Percentiles rank a stretch among this genome's conserved stretches.
These are phyloP conservation scores for Rhynchosporium graminicola DNA, from an alignment of 2,329 filamentous ascomycete species.

Conservation along the genomic window DNA sequence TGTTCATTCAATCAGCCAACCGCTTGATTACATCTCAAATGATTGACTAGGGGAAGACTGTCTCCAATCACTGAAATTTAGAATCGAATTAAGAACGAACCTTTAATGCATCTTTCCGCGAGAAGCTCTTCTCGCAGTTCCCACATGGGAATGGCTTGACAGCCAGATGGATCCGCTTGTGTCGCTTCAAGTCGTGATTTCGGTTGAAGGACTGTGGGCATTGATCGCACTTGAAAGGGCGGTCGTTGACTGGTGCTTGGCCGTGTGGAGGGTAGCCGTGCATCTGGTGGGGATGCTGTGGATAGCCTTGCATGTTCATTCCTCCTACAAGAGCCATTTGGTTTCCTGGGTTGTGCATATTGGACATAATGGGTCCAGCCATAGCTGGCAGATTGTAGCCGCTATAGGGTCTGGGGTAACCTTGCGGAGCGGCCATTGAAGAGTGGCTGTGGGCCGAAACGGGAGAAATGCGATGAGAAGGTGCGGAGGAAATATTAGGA, in stretches of 20 bases:
- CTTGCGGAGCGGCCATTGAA: constrained; percentile 57
- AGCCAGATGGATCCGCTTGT: constrained; percentile 91
- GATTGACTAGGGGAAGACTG: constrained; percentile 2
- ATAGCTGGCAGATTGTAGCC: constrained; percentile 61
- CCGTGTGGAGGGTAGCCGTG: constrained; percentile 57
- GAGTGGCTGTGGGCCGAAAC: constrained; percentile 43
- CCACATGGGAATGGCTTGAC: constrained; percentile 94
- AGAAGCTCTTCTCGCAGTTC: constrained; percentile 95
- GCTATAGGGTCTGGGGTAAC: constrained; percentile 51
- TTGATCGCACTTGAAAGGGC: constrained; percentile 91
- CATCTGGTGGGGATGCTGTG: constrained; percentile 54
- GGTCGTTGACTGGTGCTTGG: constrained; percentile 65
- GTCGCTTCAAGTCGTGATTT: constrained; percentile 93
- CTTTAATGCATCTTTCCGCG: constrained; percentile 94
- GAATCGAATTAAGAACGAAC: constrained; percentile 53
- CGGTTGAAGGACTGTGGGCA: constrained; percentile 94
- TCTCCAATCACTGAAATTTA: constrained; percentile 24
- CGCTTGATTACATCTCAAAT: background rate
- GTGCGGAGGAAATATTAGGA: constrained; percentile 43
- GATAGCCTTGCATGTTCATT: constrained; percentile 49
- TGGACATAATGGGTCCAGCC: constrained; percentile 72
- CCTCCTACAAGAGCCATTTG: constrained; percentile 70
- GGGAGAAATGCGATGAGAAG: constrained; percentile 44
- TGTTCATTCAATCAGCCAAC: constrained; percentile 43
- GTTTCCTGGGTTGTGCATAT: constrained; percentile 71